Percentiles rank a stretch among this genome's conserved stretches.
Evolutionary conservation across 2,329 filamentous ascomycete species (phyloP).

Genomic region (Scedosporium boydii): DNA sequence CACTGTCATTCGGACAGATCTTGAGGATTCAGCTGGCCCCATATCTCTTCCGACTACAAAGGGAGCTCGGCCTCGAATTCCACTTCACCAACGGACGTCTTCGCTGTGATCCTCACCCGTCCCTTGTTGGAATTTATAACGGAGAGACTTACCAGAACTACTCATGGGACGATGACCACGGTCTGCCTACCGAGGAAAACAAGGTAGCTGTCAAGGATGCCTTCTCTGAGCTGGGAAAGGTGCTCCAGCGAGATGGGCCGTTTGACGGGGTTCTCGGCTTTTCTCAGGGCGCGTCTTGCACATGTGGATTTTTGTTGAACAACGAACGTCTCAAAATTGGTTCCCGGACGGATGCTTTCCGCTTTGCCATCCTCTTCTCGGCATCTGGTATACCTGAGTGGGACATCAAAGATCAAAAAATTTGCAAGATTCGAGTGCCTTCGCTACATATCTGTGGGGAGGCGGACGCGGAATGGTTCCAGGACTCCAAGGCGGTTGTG

Average conservation of each 20-base stretch:
- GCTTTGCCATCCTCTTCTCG: conserved; percentile 8
- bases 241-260: conserved; percentile 11
- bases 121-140: not conserved
- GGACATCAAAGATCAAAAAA: not conserved
- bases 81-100: not conserved
- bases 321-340: conserved; percentile 1
- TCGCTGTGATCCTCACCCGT: not conserved
- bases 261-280: conserved; percentile 16
- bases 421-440: conserved; percentile 2
- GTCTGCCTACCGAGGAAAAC: not conserved
- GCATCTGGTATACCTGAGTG: not conserved
- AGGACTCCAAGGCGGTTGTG: not conserved
- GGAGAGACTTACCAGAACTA: not conserved
- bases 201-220: not conserved
- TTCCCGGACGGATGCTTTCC: not conserved
- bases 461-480: not conserved
- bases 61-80: not conserved
- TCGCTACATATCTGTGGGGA: conserved; percentile 5
- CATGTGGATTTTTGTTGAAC: not conserved
- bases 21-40: not conserved
- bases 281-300: conserved; percentile 11
- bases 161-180: conserved; percentile 4
- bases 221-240: conserved; percentile 4
- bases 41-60: not conserved
- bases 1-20: not conserved